A percentile compares a stretch with the other conserved stretches of the same genome.
Evolutionary conservation across 2,329 filamentous ascomycete genomes (phyloP).

Genomic region (Paracorniculantispora psalliotae): DNA sequence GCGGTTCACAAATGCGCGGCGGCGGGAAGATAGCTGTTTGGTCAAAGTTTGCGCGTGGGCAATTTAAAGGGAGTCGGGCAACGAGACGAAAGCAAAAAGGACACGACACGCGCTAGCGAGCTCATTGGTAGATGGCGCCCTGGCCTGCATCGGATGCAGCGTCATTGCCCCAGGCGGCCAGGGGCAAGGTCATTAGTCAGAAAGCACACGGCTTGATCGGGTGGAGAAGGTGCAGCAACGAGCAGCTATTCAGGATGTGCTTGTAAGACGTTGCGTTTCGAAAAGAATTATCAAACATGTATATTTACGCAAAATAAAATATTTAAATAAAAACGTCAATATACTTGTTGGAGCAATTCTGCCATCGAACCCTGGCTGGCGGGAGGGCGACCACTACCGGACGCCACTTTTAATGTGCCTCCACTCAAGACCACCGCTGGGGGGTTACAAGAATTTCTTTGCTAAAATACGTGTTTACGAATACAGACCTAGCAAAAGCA

Average conservation of each 20-base stretch:
- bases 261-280: no score
- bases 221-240: not conserved
- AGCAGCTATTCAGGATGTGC: not conserved
- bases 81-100: conserved; percentile 16
- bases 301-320: no score
- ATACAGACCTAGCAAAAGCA: no score
- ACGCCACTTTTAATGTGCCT: no score
- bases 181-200: not conserved
- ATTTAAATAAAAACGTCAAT: no score
- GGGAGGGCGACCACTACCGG: no score
- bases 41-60: conserved; percentile 3
- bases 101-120: conserved; percentile 23
- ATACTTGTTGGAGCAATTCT: no score
- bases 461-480: no score
- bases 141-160: not conserved
- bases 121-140: conserved; percentile 18
- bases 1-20: not conserved
- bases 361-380: no score
- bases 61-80: conserved; percentile 5
- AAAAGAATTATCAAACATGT: no score
- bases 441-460: no score
- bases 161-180: not conserved
- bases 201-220: not conserved
- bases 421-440: no score
- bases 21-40: not conserved